phyloP scores from a whole-genome alignment of 2,329 filamentous ascomycete genomes.

The Parasarocladium wereldwijsianum region DNA sequence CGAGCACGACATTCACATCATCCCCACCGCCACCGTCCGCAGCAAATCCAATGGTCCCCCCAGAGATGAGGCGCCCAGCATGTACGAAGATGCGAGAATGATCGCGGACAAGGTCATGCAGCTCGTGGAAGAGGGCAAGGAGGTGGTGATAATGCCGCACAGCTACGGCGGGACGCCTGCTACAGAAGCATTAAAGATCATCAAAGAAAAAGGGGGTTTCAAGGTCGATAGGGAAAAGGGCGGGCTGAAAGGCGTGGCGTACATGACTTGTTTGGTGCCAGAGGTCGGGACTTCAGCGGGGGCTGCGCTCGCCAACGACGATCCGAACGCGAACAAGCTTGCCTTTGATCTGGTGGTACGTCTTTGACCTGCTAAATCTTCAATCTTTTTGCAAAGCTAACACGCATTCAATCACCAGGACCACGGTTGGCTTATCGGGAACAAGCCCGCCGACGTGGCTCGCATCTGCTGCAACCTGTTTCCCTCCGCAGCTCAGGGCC shows the following conservation, averaged over 20 bases:
- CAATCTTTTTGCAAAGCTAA: not conserved
- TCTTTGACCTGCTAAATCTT: not conserved
- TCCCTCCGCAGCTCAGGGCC: constrained; percentile 11
- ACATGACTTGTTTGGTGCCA: constrained; percentile 14
- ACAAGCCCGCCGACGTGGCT: constrained; percentile 7
- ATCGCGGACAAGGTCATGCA: constrained; percentile 14
- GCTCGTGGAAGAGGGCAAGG: constrained; percentile 19
- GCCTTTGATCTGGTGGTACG: constrained; percentile 3
- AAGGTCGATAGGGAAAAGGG: constrained; percentile 15
- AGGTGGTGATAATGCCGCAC: constrained; percentile 22
- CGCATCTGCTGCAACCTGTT: constrained; percentile 12
- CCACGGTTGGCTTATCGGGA: constrained; percentile 14
- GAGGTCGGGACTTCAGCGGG: constrained; percentile 9
- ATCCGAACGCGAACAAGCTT: not conserved
- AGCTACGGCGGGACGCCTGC: constrained; percentile 22
- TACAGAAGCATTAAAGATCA: constrained; percentile 15
- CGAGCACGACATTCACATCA: not conserved
- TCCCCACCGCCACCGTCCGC: not conserved
- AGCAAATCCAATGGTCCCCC: constrained; percentile 1
- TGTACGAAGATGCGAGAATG: constrained; percentile 16
- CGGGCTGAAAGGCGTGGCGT: constrained; percentile 15
- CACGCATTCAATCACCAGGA: constrained; percentile 10
- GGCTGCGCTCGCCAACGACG: not conserved
- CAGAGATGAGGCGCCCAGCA: constrained; percentile 8
- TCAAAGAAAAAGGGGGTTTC: constrained; percentile 14